Percentiles rank a stretch among this genome's conserved stretches.
Evolutionary conservation across 257 asterid species (phyloP).

Genomic region (Galeopsis tetrahit): DNA sequence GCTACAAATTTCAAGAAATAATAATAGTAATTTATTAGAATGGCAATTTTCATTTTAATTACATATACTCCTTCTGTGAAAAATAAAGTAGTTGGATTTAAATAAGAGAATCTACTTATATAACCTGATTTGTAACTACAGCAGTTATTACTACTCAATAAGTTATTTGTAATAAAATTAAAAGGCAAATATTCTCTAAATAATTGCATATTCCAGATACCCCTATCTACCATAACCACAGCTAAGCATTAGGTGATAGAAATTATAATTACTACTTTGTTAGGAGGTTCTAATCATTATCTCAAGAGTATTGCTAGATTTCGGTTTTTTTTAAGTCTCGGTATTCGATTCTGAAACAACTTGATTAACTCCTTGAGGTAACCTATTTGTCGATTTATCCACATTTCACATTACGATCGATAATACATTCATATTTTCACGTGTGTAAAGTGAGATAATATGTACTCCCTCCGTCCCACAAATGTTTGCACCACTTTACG

Average conservation of each 20-base stretch:
- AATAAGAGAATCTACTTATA: background rate
- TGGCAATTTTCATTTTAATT: too few relatives aligned
- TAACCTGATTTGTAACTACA: background rate
- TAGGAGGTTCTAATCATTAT: conserved; percentile 7
- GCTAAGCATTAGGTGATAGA: conserved; percentile 43
- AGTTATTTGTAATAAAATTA: background rate
- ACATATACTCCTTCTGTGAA: background rate
- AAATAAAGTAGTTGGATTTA: background rate
- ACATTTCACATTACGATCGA: too few relatives aligned
- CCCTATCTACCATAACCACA: conserved; percentile 34
- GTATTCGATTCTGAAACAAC: too few relatives aligned
- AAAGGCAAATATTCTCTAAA: conserved; percentile 20
- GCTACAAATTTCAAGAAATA: background rate
- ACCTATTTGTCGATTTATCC: too few relatives aligned
- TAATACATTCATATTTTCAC: too few relatives aligned
- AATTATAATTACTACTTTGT: conserved; percentile 6
- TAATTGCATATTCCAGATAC: conserved; percentile 23
- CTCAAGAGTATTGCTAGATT: background rate
- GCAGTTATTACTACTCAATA: background rate
- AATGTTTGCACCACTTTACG: too few relatives aligned
- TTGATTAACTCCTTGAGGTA: too few relatives aligned
- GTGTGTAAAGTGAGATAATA: too few relatives aligned
- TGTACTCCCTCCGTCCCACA: too few relatives aligned
- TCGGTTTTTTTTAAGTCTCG: too few relatives aligned
- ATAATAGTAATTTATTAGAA: background rate